Conservation (phyloP, 768 basidiomycete species). For the Serendipita indica region DNA sequence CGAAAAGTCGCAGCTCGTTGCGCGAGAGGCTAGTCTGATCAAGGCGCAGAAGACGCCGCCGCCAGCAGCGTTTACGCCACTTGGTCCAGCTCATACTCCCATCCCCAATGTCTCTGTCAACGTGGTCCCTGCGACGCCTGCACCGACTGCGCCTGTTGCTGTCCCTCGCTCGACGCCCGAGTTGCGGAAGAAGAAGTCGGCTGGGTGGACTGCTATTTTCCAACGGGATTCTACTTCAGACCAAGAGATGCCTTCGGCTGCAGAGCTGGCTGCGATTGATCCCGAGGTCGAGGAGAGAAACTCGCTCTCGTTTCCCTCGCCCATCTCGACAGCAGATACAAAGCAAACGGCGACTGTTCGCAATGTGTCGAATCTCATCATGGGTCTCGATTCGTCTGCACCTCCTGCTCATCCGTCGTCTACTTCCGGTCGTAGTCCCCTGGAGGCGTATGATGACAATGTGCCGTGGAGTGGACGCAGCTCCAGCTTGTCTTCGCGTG, state of each 20-base stretch:
- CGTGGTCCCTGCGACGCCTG: constrained; percentile 27
- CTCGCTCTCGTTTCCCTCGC: background rate
- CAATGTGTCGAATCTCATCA: constrained; percentile 62
- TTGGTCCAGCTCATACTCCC: background rate
- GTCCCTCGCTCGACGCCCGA: constrained; percentile 12
- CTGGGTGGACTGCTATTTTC: constrained; percentile 75
- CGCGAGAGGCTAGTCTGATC: background rate
- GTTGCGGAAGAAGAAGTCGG: constrained; percentile 46
- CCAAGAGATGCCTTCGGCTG: constrained; percentile 14
- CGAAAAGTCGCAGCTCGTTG: background rate
- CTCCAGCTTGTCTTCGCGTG: background rate
- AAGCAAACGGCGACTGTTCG: constrained; percentile 45
- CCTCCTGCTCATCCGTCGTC: constrained; percentile 19
- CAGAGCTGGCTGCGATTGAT: constrained; percentile 21
- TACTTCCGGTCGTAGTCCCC: too few species aligned
- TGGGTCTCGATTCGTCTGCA: constrained; percentile 40
- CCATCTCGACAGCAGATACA: too few species aligned
- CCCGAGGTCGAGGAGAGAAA: constrained; percentile 16
- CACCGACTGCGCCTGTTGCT: constrained; percentile 20
- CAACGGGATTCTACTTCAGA: constrained; percentile 21
- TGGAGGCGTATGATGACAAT: background rate
- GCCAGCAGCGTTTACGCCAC: background rate
- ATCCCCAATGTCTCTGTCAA: background rate
- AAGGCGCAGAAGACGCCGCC: background rate
- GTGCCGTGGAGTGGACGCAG: background rate